Evolutionary conservation across 352 stramenopile genomes (phyloP).

Genomic region (Globisporangium nunn): DNA sequence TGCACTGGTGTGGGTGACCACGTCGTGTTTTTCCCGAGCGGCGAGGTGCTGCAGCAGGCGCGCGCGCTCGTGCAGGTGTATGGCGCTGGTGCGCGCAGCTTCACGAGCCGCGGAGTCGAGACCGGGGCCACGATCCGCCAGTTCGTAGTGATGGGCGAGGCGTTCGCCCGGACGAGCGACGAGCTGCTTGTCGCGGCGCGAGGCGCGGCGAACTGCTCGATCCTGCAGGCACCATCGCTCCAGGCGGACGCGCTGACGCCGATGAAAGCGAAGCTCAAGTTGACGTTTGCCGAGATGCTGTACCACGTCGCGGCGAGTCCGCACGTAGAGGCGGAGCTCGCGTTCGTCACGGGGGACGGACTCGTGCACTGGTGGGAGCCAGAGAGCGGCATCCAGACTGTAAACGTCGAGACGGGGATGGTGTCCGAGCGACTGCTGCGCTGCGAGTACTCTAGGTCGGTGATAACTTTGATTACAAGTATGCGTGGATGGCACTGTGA

Average conservation of each 20-base stretch:
- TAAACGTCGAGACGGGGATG: constrained; percentile 16
- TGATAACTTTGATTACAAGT: not conserved
- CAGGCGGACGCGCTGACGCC: not conserved
- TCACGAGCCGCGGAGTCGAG: constrained; percentile 41
- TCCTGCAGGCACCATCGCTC: constrained; percentile 19
- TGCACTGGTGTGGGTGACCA: constrained; percentile 24
- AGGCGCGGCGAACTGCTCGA: constrained; percentile 31
- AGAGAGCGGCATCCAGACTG: constrained; percentile 27
- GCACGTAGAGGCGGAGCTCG: constrained; percentile 49
- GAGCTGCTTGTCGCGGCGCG: constrained; percentile 35
- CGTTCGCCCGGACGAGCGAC: constrained; percentile 21
- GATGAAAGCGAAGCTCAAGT: constrained; percentile 30
- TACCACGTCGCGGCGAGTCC: constrained; percentile 58
- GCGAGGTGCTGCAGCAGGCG: constrained; percentile 57
- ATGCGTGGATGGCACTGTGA: not conserved
- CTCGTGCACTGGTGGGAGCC: constrained; percentile 47
- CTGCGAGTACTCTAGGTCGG: constrained; percentile 72
- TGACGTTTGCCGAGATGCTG: constrained; percentile 51
- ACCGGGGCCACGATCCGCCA: constrained; percentile 52
- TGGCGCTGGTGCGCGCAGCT: not conserved
- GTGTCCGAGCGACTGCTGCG: constrained; percentile 34
- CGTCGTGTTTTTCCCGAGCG: constrained; percentile 61
- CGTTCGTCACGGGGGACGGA: constrained; percentile 42
- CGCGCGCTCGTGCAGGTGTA: constrained; percentile 35
- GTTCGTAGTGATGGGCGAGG: constrained; percentile 46